Conservation (phyloP, 495 filamentous ascomycete genomes). For the Filosporella fistucella region DNA sequence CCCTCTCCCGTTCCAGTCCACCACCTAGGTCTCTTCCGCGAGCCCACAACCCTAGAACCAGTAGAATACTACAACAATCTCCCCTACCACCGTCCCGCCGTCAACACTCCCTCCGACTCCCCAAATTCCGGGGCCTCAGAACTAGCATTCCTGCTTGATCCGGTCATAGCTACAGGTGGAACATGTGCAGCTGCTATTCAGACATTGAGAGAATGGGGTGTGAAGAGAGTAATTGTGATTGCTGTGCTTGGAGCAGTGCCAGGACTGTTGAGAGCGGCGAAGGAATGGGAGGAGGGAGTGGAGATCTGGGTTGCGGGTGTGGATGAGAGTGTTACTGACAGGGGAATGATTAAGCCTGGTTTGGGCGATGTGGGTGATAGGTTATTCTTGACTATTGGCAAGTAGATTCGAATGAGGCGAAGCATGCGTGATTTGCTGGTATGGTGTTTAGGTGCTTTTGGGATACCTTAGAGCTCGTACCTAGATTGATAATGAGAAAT, state of each 20-base stretch:
- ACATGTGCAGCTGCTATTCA: conserved; percentile 88
- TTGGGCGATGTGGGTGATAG: conserved; percentile 90
- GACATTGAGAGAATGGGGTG: conserved; percentile 86
- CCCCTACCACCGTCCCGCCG: conserved; percentile 56
- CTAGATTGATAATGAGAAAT: too few species aligned
- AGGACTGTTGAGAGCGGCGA: conserved; percentile 64
- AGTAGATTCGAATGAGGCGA: too few species aligned
- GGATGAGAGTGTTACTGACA: conserved; percentile 64
- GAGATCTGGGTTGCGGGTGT: conserved; percentile 82
- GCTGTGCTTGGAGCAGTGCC: conserved; percentile 64
- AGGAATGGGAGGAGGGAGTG: conserved; percentile 67
- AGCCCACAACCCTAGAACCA: conserved; percentile 74
- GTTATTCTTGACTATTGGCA: conserved; percentile 89
- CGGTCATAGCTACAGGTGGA: conserved; percentile 89
- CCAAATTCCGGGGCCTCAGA: conserved; percentile 42
- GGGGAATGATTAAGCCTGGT: conserved; percentile 89
- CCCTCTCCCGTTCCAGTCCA: conserved; percentile 78
- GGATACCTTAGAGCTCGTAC: too few species aligned
- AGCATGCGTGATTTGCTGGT: too few species aligned
- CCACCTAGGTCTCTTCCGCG: conserved; percentile 91
- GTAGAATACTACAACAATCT: conserved; percentile 99
- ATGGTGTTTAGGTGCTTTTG: too few species aligned
- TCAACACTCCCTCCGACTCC: conserved; percentile 33
- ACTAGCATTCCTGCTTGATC: conserved; percentile 82
- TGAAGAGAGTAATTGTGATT: conserved; percentile 73